Base-by-base conservation (phyloP, 441 rosid genomes). In the Arabidopsis lyrata region DNA sequence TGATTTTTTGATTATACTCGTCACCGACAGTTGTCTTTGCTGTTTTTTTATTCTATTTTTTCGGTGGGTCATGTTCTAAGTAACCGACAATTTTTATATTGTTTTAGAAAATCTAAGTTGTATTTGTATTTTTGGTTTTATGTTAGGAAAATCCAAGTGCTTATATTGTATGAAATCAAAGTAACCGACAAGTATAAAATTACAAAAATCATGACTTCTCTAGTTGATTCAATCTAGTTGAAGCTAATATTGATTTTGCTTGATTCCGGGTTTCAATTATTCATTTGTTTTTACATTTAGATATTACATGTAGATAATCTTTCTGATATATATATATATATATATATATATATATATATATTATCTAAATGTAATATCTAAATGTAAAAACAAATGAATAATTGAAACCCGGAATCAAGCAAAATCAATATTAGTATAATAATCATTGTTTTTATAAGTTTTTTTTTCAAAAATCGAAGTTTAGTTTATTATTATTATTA, bases 11-110 rank as follows among this genome's bases (percentile, higher is more conserved):
- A 66, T 48, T 74, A 58, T 66, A 48, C 38, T 29, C 56, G 35
- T 35, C 54, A 36, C 31, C 70, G 61, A 63, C 57, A 49, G 66
- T 52, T 57, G 72, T 72, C 49, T 70, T 13, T 67, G 7, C 39
- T 42, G 14, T 11, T 59, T 41, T 16, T 50, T 27, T 13, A 20
- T 54, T 62, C 22, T 8, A 8, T 20, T 27, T 34, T 67, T 66
- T 62, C 14, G 36, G 67, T 63, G 79, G 79, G 64, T 68, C 63
- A 53, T 68, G 78, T 60, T 34, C 34, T 10, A 24, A 68, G 70
- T 62, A 68, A 58, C 74, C 65, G 70, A 68, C 64, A 68, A 75
- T 67, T 58, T 66, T 3, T 6, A 63, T 70, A 41, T 18, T 63
- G 31, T 31, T 32, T 42, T 14, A 3, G 39, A 35, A 50, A 54